Percentiles rank a stretch among this genome's conserved stretches.
phyloP scores from a whole-genome alignment of 2,329 filamentous ascomycete species.

The Ceratocystis papillata region DNA sequence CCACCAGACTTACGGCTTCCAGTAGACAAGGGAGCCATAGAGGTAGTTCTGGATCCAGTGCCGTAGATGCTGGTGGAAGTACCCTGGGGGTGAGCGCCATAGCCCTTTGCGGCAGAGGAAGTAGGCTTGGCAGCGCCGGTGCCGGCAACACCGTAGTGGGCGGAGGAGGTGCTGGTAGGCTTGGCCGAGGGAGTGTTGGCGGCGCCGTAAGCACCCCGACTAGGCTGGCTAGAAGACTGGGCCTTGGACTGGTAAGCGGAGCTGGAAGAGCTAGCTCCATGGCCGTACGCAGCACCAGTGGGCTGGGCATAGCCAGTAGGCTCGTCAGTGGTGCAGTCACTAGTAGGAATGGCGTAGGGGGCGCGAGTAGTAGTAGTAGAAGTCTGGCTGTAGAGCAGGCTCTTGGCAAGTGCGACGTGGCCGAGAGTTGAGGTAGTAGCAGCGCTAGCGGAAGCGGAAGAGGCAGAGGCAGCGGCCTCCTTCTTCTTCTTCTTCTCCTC shows the following conservation, averaged over 20 bases:
- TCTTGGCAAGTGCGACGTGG: not conserved
- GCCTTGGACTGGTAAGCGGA: not conserved
- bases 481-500: conserved; percentile 13
- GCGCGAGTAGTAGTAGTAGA: not conserved
- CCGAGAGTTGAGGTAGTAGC: not conserved
- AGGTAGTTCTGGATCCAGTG: conserved; percentile 8
- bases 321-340: conserved; percentile 2
- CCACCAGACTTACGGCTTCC: not conserved
- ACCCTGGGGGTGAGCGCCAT: not conserved
- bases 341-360: not conserved
- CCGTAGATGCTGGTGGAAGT: not conserved
- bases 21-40: conserved; percentile 1
- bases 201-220: not conserved
- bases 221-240: not conserved
- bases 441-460: not conserved
- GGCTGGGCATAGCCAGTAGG: not conserved
- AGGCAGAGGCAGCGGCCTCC: not conserved
- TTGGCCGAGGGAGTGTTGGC: not conserved
- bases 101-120: not conserved
- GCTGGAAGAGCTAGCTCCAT: conserved; percentile 4
- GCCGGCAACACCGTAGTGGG: not conserved
- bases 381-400: not conserved
- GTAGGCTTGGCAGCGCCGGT: not conserved
- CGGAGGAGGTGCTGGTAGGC: not conserved
- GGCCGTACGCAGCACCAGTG: not conserved